Evolutionary conservation across 225 moss, liverwort and hornwort species (phyloP).

Genomic region (Marchantia paleacea): DNA sequence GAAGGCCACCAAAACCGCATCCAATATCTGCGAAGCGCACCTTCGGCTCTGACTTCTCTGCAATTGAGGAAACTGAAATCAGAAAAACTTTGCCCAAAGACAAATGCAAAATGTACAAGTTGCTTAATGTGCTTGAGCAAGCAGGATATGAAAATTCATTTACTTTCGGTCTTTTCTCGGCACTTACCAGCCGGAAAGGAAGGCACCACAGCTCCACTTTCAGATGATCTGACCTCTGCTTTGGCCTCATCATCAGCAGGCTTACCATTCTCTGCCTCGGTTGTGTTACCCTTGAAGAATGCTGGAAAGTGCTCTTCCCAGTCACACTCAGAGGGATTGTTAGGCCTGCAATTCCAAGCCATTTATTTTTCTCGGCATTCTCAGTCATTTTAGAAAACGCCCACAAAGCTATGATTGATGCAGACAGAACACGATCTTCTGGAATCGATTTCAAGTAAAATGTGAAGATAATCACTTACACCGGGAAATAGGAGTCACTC

Average conservation of each 20-base stretch:
- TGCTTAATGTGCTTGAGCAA: too few relatives aligned
- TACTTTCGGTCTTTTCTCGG: not conserved
- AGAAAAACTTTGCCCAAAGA: not conserved
- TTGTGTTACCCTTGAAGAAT: constrained; percentile 38
- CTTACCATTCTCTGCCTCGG: constrained; percentile 18
- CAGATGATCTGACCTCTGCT: constrained; percentile 1
- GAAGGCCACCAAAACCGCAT: constrained; percentile 93
- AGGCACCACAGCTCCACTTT: constrained; percentile 25
- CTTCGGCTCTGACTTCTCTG: constrained; percentile 60
- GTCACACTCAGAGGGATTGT: constrained; percentile 66
- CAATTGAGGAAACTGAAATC: not conserved
- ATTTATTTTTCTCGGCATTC: not conserved
- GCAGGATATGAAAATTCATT: not conserved
- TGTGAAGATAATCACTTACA: constrained; percentile 45
- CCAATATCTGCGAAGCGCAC: constrained; percentile 93
- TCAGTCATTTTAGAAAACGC: not conserved
- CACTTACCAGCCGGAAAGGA: constrained; percentile 29
- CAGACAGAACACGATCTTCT: too few relatives aligned
- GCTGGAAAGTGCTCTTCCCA: constrained; percentile 83
- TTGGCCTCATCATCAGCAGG: constrained; percentile 15
- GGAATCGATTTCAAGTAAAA: not conserved
- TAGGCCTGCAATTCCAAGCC: constrained; percentile 56
- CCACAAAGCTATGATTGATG: not conserved
- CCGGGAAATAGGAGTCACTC: constrained; percentile 83
- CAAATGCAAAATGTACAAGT: not conserved